Conservation (phyloP, 2,329 filamentous ascomycete species). For the Aspergillus aculeatus region DNA sequence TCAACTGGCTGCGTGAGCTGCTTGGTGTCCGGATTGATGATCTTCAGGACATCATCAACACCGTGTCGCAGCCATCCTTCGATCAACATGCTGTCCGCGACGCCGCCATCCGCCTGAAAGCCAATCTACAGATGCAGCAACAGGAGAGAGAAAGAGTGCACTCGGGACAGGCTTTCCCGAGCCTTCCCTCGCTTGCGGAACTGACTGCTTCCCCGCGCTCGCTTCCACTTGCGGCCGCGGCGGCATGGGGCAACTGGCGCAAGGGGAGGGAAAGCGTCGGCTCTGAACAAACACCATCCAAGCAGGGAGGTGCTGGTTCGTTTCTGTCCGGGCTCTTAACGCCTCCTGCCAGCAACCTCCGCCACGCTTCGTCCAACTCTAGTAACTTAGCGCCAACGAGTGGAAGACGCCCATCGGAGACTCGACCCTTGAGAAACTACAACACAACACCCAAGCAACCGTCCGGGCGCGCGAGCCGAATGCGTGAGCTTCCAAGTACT, state of each 20-base stretch:
- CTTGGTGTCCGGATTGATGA: conserved; percentile 88
- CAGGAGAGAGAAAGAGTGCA: conserved; percentile 87
- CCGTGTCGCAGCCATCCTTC: conserved; percentile 71
- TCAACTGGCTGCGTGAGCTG: conserved; percentile 90
- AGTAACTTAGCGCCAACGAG: conserved; percentile 30
- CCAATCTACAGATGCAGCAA: conserved; percentile 96
- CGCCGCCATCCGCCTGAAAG: conserved; percentile 86
- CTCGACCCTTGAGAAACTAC: conserved; percentile 33
- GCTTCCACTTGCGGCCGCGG: conserved; percentile 79
- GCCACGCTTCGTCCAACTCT: conserved; percentile 56
- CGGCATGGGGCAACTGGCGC: conserved; percentile 96
- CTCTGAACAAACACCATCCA: conserved; percentile 59
- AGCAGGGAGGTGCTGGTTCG: conserved; percentile 55
- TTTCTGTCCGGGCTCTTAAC: conserved; percentile 82
- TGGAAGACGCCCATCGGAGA: conserved; percentile 34
- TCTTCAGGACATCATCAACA: conserved; percentile 83
- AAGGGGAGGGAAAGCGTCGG: conserved; percentile 59
- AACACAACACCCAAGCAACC: conserved; percentile 30
- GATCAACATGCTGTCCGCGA: conserved; percentile 80
- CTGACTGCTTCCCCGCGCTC: conserved; percentile 75
- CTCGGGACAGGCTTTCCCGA: conserved; percentile 66
- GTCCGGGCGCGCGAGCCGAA: conserved; percentile 31
- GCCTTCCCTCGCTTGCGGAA: conserved; percentile 72
- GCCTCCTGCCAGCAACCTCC: conserved; percentile 74
- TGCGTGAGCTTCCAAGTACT: conserved; percentile 44